Evolutionary conservation across 129 eudicot species (phyloP).

Genomic region (Centrapalus pauciflorus): DNA sequence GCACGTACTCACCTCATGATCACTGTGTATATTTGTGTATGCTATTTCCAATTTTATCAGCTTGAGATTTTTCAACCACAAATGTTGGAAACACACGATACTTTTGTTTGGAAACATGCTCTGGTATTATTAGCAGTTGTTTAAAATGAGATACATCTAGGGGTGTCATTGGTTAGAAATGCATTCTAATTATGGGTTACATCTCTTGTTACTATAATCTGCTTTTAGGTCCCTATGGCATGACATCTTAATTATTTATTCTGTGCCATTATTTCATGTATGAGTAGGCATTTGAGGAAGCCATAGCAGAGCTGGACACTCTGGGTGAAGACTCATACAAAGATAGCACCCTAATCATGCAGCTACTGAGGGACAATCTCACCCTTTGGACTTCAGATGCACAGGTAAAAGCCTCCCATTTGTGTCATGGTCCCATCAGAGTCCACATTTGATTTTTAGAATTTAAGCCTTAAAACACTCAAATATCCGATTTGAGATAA

Average conservation of each 20-base stretch:
- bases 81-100: too few species aligned
- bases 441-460: neutral
- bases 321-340: slow-evolving; percentile 89
- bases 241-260: neutral
- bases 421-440: neutral
- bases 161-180: too few species aligned
- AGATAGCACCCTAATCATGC: slow-evolving; percentile 90
- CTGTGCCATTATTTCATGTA: neutral
- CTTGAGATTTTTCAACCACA: too few species aligned
- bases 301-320: slow-evolving; percentile 81
- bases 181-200: neutral
- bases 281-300: slow-evolving; percentile 86
- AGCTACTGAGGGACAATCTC: slow-evolving; percentile 80
- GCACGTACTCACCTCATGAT: neutral
- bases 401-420: slow-evolving; percentile 35
- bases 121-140: too few species aligned
- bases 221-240: neutral
- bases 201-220: neutral
- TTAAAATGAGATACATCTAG: too few species aligned
- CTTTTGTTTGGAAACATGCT: too few species aligned
- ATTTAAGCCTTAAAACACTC: neutral
- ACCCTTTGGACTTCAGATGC: slow-evolving; percentile 84
- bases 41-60: too few species aligned
- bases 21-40: too few species aligned
- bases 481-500: too few species aligned